Evolutionary conservation across 768 basidiomycete genomes (phyloP).

Genomic region (Cystobasidium ongulense): DNA sequence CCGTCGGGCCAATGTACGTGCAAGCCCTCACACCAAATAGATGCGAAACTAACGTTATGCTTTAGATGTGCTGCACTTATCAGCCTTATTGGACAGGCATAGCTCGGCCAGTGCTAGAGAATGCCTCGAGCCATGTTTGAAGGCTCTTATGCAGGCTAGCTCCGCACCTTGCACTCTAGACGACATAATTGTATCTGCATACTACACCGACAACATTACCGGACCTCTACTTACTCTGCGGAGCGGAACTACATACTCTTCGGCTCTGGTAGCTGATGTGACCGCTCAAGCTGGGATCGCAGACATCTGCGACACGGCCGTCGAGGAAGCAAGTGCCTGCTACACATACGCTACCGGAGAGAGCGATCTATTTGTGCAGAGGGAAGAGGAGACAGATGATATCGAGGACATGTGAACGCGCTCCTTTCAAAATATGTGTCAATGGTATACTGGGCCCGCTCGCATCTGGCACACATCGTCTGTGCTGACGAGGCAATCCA

Average conservation of each 20-base stretch:
- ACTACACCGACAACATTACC: not conserved
- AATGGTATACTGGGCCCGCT: too few relatives aligned
- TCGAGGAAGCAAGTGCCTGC: not conserved
- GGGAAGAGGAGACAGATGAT: not conserved
- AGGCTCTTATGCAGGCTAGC: constrained; percentile 49
- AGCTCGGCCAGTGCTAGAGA: not conserved
- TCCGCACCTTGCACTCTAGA: not conserved
- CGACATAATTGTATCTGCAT: not conserved
- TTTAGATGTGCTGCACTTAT: constrained; percentile 46
- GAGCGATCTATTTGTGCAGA: not conserved
- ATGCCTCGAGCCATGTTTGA: constrained; percentile 45
- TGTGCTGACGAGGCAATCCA: too few relatives aligned
- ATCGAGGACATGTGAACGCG: not conserved
- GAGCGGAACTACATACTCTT: not conserved
- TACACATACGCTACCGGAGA: constrained; percentile 11
- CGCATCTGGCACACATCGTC: too few relatives aligned
- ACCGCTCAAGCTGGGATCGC: not conserved
- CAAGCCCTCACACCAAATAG: not conserved
- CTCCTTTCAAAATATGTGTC: too few relatives aligned
- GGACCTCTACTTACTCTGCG: not conserved
- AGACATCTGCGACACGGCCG: constrained; percentile 20
- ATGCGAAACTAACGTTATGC: not conserved
- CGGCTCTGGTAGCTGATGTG: not conserved
- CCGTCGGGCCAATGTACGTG: constrained; percentile 64
- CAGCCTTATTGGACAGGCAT: not conserved